These are phyloP conservation scores for Sungouiozyma ichnusensis DNA, from an alignment of 805 yeast genomes.

Conservation along the genomic window DNA sequence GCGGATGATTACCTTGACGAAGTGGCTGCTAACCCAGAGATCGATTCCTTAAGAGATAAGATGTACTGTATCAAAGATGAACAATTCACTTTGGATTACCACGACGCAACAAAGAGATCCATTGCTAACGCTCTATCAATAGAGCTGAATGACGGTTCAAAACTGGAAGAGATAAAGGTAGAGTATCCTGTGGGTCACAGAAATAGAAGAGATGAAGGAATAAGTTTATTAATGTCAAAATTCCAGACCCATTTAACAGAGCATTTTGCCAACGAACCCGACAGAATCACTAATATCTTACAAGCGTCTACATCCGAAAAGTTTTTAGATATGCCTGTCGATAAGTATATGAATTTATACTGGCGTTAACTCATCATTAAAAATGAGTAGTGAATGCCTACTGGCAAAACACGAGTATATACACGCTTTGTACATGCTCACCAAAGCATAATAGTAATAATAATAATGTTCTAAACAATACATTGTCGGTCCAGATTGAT, in stretches of 20 bases:
- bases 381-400: too few relatives aligned
- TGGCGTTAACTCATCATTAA: not conserved
- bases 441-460: too few relatives aligned
- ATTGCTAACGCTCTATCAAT: constrained; percentile 46
- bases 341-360: constrained; percentile 37
- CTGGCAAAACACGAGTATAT: too few relatives aligned
- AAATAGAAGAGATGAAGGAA: constrained; percentile 48
- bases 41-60: constrained; percentile 42
- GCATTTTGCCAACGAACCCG: constrained; percentile 29
- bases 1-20: constrained; percentile 48
- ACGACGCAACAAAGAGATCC: constrained; percentile 45
- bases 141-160: constrained; percentile 44
- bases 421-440: too few relatives aligned
- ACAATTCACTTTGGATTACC: constrained; percentile 41
- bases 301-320: constrained; percentile 26
- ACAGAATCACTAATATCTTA: constrained; percentile 32
- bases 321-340: constrained; percentile 36
- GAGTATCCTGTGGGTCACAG: constrained; percentile 52
- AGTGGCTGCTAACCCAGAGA: constrained; percentile 41
- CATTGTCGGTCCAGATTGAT: too few relatives aligned
- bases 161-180: constrained; percentile 41
- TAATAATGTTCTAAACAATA: too few relatives aligned
- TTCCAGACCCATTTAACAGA: constrained; percentile 42
- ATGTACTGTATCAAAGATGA: constrained; percentile 44
- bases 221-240: constrained; percentile 41